phyloP scores from a whole-genome alignment of 371 early-diverging fungal species.

The Mucor plumbeus region DNA sequence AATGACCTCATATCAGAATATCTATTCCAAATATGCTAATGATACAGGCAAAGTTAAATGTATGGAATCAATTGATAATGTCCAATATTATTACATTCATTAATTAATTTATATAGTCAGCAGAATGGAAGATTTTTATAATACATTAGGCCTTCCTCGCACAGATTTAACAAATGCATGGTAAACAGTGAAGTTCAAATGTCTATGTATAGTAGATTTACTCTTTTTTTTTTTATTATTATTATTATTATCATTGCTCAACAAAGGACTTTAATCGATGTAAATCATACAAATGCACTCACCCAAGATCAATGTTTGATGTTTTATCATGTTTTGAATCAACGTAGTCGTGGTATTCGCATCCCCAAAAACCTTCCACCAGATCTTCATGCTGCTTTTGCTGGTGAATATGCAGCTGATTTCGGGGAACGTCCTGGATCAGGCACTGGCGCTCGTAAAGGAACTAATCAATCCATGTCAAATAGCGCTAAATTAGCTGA shows the following conservation, averaged over 20 bases:
- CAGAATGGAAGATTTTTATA: constrained; percentile 67
- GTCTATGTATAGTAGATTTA: background rate
- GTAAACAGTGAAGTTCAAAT: constrained; percentile 28
- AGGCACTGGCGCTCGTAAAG: constrained; percentile 53
- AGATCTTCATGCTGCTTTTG: constrained; percentile 57
- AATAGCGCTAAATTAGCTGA: constrained; percentile 54
- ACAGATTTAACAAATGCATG: constrained; percentile 67
- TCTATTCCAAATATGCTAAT: constrained; percentile 64
- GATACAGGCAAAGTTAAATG: constrained; percentile 70
- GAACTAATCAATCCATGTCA: constrained; percentile 53
- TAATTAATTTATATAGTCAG: constrained; percentile 43
- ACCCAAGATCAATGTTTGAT: constrained; percentile 69
- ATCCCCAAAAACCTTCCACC: constrained; percentile 53
- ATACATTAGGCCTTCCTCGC: constrained; percentile 60
- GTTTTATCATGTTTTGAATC: constrained; percentile 68
- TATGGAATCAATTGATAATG: constrained; percentile 24
- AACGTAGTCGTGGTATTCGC: constrained; percentile 52
- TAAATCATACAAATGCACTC: constrained; percentile 64
- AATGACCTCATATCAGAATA: constrained; percentile 69
- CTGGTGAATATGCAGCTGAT: constrained; percentile 60
- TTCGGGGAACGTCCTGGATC: constrained; percentile 56
- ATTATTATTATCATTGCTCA: no score
- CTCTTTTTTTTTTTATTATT: no score
- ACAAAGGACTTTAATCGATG: constrained; percentile 63
- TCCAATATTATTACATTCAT: background rate